Evolutionary conservation across 1,284 basidiomycete genomes (phyloP).

Genomic region (Ceratobasidium sp.): DNA sequence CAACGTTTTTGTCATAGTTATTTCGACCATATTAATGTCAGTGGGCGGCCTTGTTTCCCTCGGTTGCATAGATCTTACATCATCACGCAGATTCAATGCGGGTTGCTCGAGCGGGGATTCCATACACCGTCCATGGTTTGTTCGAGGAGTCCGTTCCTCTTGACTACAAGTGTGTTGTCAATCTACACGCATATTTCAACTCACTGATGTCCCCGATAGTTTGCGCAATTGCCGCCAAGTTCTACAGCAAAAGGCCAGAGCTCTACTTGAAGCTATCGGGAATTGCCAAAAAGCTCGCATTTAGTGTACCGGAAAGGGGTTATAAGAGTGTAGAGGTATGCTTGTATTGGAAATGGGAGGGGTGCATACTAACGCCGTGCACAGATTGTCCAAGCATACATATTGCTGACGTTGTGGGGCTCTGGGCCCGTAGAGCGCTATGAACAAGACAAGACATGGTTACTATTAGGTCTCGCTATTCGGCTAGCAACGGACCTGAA

Average conservation of each 20-base stretch:
- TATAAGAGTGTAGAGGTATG: conserved; percentile 90
- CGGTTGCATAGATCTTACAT: background rate
- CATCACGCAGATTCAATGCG: conserved; percentile 65
- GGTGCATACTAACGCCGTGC: background rate
- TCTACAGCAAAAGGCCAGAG: conserved; percentile 83
- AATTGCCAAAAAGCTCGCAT: conserved; percentile 89
- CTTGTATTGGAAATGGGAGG: conserved; percentile 49
- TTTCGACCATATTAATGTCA: conserved; percentile 77
- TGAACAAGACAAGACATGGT: conserved; percentile 97
- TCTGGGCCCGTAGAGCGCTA: conserved; percentile 91
- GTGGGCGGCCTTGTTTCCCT: conserved; percentile 46
- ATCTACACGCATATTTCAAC: background rate
- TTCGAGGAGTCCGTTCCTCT: conserved; percentile 87
- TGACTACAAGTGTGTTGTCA: conserved; percentile 82
- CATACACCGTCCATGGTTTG: conserved; percentile 92
- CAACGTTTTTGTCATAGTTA: conserved; percentile 58
- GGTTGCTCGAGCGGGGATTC: conserved; percentile 80
- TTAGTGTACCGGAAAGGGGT: conserved; percentile 79
- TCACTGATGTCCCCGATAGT: conserved; percentile 59
- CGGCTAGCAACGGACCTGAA: conserved; percentile 94
- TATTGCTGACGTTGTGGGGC: conserved; percentile 82
- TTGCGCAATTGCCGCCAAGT: conserved; percentile 91
- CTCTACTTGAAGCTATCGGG: conserved; percentile 82
- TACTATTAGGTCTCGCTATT: conserved; percentile 65
- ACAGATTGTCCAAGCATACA: conserved; percentile 84